Percentiles rank a stretch among this genome's conserved stretches.
Conservation (phyloP, 2,329 filamentous ascomycete genomes). For the Lasiodiplodia sp. region DNA sequence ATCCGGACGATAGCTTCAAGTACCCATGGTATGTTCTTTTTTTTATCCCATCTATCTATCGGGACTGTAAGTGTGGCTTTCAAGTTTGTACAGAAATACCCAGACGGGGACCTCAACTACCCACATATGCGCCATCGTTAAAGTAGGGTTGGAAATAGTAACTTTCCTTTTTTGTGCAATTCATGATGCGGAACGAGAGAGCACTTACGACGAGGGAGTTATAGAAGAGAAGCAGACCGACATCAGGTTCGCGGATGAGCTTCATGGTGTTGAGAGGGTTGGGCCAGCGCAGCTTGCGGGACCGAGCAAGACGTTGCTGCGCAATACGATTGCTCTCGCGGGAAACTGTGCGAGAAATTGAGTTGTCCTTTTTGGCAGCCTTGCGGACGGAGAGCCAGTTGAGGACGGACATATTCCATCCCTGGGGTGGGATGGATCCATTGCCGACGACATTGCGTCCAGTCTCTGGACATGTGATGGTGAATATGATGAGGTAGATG, state of each 20-base stretch:
- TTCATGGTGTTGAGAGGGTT: conserved; percentile 53
- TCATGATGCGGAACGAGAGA: neutral
- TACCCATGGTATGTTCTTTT: no score
- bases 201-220: conserved; percentile 41
- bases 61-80: no score
- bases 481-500: conserved; percentile 43
- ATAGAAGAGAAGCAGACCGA: conserved; percentile 47
- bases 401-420: conserved; percentile 39
- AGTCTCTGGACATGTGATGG: conserved; percentile 51
- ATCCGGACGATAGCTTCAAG: no score
- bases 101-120: no score
- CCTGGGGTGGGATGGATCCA: conserved; percentile 37
- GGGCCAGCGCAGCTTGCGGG: conserved; percentile 50
- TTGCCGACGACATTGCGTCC: conserved; percentile 44
- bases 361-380: neutral
- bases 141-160: no score
- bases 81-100: no score
- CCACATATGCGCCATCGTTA: no score
- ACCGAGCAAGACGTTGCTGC: conserved; percentile 37
- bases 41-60: no score
- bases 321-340: conserved; percentile 36
- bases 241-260: conserved; percentile 51
- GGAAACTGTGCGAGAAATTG: conserved; percentile 37
- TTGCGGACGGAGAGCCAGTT: conserved; percentile 41
- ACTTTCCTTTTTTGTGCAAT: no score